Percentiles rank a stretch among this genome's conserved stretches.
Conservation (phyloP, 2,329 filamentous ascomycete species). For the Diaporthe helianthi region DNA sequence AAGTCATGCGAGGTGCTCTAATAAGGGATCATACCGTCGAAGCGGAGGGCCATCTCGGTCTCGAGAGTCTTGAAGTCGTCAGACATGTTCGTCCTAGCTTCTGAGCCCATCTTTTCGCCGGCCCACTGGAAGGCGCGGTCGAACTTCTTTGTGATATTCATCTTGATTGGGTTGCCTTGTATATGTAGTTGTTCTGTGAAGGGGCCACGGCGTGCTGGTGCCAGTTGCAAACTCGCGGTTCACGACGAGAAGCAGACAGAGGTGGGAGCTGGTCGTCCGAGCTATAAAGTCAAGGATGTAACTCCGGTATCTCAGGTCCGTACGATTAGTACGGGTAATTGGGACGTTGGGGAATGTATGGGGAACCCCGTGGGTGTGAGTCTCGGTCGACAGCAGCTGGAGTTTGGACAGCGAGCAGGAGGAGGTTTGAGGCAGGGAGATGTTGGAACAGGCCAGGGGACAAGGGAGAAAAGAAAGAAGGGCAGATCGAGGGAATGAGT, state of each 20-base stretch:
- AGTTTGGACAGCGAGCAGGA: background rate
- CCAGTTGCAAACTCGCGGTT: constrained; percentile 3
- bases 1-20: background rate
- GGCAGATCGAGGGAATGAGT: constrained; percentile 10
- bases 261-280: background rate
- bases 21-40: constrained; percentile 72
- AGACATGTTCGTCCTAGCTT: constrained; percentile 83
- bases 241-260: background rate
- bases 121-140: constrained; percentile 98
- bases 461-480: background rate
- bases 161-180: constrained; percentile 40
- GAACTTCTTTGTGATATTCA: constrained; percentile 80
- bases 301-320: constrained; percentile 8
- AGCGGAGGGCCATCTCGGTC: constrained; percentile 85
- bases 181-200: background rate
- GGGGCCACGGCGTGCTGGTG: background rate
- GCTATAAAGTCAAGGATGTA: background rate
- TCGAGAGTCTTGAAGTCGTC: constrained; percentile 93
- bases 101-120: constrained; percentile 92
- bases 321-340: background rate
- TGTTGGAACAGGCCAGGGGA: background rate
- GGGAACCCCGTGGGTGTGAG: background rate
- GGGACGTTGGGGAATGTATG: background rate
- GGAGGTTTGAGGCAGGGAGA: background rate
- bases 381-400: background rate